Conservation (phyloP, 2,329 filamentous ascomycete species). For the Aspergillus novofumigatus region DNA sequence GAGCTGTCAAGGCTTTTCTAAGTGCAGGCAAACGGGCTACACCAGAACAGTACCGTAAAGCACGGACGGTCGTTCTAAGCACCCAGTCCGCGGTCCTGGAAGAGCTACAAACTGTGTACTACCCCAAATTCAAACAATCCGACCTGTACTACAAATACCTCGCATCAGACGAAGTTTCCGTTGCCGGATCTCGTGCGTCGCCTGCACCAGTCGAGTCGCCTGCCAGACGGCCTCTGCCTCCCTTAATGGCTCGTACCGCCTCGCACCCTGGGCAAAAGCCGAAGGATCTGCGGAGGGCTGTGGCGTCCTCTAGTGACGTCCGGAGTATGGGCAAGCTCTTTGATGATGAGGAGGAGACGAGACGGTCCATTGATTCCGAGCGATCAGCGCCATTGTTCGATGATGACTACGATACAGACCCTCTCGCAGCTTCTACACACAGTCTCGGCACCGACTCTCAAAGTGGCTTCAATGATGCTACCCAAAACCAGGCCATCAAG, state of each 20-base stretch:
- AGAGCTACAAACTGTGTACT: constrained; percentile 75
- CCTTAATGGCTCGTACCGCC: constrained; percentile 44
- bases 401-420: constrained; percentile 69
- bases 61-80: constrained; percentile 73
- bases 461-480: constrained; percentile 47
- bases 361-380: constrained; percentile 69
- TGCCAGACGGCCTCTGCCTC: constrained; percentile 39
- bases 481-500: constrained; percentile 77
- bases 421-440: constrained; percentile 70
- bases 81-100: constrained; percentile 81
- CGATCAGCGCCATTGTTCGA: constrained; percentile 65
- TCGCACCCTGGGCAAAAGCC: constrained; percentile 44
- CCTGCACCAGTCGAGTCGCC: constrained; percentile 25
- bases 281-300: constrained; percentile 56
- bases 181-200: constrained; percentile 18
- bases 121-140: constrained; percentile 82
- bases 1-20: constrained; percentile 71
- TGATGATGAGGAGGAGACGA: constrained; percentile 44
- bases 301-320: constrained; percentile 59
- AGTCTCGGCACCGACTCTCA: constrained; percentile 73
- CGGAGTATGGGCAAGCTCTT: constrained; percentile 45
- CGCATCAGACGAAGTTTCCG: constrained; percentile 68
- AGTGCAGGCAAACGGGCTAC: constrained; percentile 72
- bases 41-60: constrained; percentile 74
- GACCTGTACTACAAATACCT: constrained; percentile 96